These are phyloP conservation scores for Pulveroboletus ravenelii DNA, from an alignment of 768 basidiomycete species.

Conservation along the genomic window DNA sequence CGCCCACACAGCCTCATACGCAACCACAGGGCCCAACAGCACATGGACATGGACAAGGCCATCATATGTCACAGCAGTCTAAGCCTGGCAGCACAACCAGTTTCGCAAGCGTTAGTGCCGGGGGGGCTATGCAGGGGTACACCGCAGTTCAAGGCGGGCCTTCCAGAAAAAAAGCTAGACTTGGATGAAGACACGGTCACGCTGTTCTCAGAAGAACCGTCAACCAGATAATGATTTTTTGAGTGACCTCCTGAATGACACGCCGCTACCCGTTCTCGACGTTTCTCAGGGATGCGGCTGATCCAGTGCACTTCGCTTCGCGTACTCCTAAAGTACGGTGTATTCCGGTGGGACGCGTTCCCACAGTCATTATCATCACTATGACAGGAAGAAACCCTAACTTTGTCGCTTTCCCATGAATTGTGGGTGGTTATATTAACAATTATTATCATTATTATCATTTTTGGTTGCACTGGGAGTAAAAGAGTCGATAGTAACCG, in stretches of 20 bases:
- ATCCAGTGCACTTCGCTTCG: no score
- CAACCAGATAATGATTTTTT: background rate
- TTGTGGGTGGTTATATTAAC: no score
- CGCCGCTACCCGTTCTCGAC: background rate
- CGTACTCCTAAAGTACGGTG: no score
- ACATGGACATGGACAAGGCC: conserved; percentile 45
- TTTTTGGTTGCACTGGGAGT: no score
- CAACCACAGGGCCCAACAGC: conserved; percentile 42
- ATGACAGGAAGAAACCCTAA: no score
- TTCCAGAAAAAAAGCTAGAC: conserved; percentile 56
- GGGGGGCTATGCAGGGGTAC: conserved; percentile 33
- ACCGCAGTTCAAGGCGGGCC: conserved; percentile 32
- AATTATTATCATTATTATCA: no score
- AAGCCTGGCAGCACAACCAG: conserved; percentile 60
- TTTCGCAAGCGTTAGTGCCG: conserved; percentile 60
- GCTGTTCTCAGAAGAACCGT: background rate
- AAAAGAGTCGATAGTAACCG: no score
- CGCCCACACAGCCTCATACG: conserved; percentile 40
- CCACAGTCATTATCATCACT: no score
- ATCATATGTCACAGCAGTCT: conserved; percentile 32
- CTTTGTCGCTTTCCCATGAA: no score
- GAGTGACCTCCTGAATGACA: background rate
- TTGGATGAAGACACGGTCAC: conserved; percentile 34
- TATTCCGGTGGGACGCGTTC: no score
- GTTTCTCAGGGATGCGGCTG: no score